Conservation (phyloP, 805 yeast genomes). For the Ogataea allantospora region DNA sequence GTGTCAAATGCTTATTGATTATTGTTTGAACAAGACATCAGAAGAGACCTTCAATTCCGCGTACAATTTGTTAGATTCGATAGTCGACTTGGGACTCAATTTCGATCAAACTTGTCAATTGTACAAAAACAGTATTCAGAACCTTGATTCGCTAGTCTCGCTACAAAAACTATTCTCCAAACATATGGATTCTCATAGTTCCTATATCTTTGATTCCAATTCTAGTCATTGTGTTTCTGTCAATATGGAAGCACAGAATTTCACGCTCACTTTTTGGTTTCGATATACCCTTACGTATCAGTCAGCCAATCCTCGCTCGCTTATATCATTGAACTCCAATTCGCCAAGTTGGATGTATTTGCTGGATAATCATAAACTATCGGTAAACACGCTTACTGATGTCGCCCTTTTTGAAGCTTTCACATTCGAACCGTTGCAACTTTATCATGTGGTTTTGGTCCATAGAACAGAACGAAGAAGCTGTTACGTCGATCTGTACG, state of each 20-base stretch:
- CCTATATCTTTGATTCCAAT: slow-evolving; percentile 12
- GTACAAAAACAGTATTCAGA: slow-evolving; percentile 11
- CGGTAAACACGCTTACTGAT: slow-evolving; percentile 13
- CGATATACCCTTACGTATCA: slow-evolving; percentile 5
- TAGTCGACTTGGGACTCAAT: slow-evolving; percentile 22
- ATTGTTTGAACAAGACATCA: background rate
- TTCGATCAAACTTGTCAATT: slow-evolving; percentile 12
- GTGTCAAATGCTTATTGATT: slow-evolving; percentile 11
- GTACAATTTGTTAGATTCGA: slow-evolving; percentile 3
- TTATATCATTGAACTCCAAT: slow-evolving; percentile 2
- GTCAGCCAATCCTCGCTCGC: slow-evolving; percentile 5
- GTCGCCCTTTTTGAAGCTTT: slow-evolving; percentile 22
- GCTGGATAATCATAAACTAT: slow-evolving; percentile 16
- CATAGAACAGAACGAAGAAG: slow-evolving; percentile 26
- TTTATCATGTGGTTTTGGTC: slow-evolving; percentile 29
- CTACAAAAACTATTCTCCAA: slow-evolving; percentile 4
- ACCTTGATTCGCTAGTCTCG: background rate
- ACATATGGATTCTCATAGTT: slow-evolving; percentile 9
- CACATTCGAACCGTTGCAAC: slow-evolving; percentile 23
- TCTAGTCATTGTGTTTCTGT: slow-evolving; percentile 10
- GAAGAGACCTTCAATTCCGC: slow-evolving; percentile 5
- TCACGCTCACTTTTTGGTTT: slow-evolving; percentile 30
- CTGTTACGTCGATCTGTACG: slow-evolving; percentile 41
- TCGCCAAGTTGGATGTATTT: slow-evolving; percentile 18
- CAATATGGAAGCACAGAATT: slow-evolving; percentile 9